Evolutionary conservation across 1,284 basidiomycete species (phyloP), one percentile per base, ranked within the genome.

Genomic region (Pisolithus thermaeus): DNA sequence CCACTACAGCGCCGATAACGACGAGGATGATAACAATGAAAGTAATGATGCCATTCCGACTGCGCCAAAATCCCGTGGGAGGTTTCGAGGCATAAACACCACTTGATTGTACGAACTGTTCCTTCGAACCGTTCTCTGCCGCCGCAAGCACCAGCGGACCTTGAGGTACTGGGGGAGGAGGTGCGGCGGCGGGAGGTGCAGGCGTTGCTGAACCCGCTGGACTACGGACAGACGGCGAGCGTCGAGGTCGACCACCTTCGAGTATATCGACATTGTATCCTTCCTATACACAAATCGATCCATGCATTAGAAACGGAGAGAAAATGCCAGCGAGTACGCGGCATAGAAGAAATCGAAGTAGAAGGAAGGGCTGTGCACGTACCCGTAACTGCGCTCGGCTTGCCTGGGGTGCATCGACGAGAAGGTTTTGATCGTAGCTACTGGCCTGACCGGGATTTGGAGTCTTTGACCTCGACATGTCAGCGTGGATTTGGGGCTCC

Each of bases 1-100:
- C 83, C 7, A 86, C 73, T 12, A 78, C 71, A 1, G 75, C 83
- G 1, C 70, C 81, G 45, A 85, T 57, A 54, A 83, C 59, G 39
- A 76, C n/a, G 14, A 43, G 56, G 48, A 79, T 46, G 3, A 72
- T 56, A 37, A 77, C 37, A 43, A 66, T 54, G 12, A 77, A 56
- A 35, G 66, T 58, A 39, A 80, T 65, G 37, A 73, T 61, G 20
- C 73, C 72, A 8, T 66, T 69, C 8, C 63, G 67, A 7, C 25
- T 67, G 28, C 63, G 61, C 64, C 66, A 66, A 54, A 66, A 66
- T 2, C 66, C 56, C 14, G 46, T 36, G 7, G 41, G 46, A 4
- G 56, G 14, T 22, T 38, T 12, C 16, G 49, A 27, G 22, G 39
- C 4, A 32, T 54, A n/a, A 30, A 39, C 27, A 37, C 27, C 20